Evolutionary conservation across 2,329 filamentous ascomycete species (phyloP).

Genomic region (Colletotrichum sp.): DNA sequence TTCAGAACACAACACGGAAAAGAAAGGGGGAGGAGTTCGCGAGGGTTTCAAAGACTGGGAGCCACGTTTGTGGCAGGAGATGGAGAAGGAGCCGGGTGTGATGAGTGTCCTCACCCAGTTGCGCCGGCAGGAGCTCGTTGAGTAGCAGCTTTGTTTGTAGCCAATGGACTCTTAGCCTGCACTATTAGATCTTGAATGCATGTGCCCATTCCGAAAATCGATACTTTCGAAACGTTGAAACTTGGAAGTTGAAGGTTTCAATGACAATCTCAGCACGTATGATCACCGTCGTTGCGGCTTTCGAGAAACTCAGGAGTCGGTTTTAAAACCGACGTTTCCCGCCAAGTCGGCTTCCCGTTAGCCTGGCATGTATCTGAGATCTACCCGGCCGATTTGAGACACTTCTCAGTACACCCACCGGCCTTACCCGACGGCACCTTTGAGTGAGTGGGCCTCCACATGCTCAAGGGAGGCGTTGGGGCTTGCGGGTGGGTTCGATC

Average conservation of each 20-base stretch:
- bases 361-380: not conserved
- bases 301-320: not conserved
- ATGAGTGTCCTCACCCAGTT: not conserved
- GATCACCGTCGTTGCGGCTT: not conserved
- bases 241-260: not conserved
- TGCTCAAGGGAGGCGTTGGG: not conserved
- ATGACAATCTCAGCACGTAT: not conserved
- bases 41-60: conserved; percentile 52
- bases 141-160: not conserved
- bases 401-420: not conserved
- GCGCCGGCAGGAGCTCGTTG: not conserved
- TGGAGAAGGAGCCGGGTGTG: conserved; percentile 50
- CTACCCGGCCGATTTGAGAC: not conserved
- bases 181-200: not conserved
- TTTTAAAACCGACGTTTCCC: not conserved
- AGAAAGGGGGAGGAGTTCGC: conserved; percentile 26
- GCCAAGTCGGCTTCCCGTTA: not conserved
- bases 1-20: conserved; percentile 50
- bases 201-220: not conserved
- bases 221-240: not conserved
- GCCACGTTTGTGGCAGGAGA: conserved; percentile 61
- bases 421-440: not conserved
- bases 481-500: not conserved
- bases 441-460: not conserved
- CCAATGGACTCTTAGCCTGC: not conserved